Base-by-base conservation (phyloP, 2,329 filamentous ascomycete genomes). In the Beauveria sp. region DNA sequence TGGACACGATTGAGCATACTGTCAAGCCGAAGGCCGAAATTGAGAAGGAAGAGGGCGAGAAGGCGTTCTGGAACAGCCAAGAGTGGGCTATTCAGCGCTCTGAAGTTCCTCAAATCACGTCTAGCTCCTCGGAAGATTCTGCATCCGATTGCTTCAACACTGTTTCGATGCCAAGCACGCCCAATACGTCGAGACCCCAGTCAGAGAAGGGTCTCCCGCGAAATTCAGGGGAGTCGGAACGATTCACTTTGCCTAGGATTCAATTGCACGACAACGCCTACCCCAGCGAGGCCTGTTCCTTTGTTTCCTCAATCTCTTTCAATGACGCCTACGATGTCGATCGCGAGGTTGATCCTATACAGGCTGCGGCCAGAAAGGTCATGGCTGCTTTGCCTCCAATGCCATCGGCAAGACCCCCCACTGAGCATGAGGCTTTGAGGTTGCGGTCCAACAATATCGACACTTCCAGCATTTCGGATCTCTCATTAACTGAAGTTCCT, bases 181-280 rank as follows among this genome's bases (percentile, higher is more conserved):
- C 76, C 0, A 70, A 75, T 58, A 74, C 72, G 0, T 76, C 76
- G 1, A 71, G 75, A 14, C 73, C 76, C 0, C 72, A 76, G 53
- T 78, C 76, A 1, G 75, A 75, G 57, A 73, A 70, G 64, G 70
- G 69, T 1, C 62, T 72, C 20, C 66, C 69, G 0, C 66, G 57
- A 16, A 53, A 30, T 28, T 52, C 52, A 12, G 30, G 46, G 9
- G 43, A 60, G 34, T 40, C 41, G 10, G 57, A 63, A 8, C 41
- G 57, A 14, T 40, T 55, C 22, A 57, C 50, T 12, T 37, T 62
- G 40, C 61, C 56, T 28, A 30, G 61, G 26, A 55, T 62, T 34
- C 46, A 59, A 28, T 47, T 62, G 7, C 51, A 60, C 43, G 61
- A 62, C 44, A 62, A 62, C 18, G 55, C 55, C 7, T 62, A 60